phyloP scores from a whole-genome alignment of 2,329 filamentous ascomycete genomes.

The Colletotrichum tropicicola region DNA sequence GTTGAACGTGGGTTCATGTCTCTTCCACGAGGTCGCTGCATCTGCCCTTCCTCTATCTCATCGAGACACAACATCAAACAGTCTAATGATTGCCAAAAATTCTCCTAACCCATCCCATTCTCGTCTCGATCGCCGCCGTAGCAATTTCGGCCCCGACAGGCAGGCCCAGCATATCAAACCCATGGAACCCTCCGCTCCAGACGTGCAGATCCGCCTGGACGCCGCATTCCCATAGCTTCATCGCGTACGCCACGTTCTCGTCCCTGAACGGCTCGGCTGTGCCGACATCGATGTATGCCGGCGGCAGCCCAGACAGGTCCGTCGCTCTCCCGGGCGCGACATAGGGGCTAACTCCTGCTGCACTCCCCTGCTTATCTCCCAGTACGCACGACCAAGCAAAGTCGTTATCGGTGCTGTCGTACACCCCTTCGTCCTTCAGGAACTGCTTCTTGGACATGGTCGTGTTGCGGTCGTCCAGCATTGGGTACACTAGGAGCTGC shows the following conservation, averaged over 20 bases:
- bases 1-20: no score
- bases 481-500: slow-evolving; percentile 54
- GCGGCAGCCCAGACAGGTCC: slow-evolving; percentile 48
- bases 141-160: slow-evolving; percentile 12
- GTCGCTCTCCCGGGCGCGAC: slow-evolving; percentile 46
- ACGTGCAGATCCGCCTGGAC: slow-evolving; percentile 54
- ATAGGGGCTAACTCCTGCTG: slow-evolving; percentile 42
- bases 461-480: slow-evolving; percentile 55
- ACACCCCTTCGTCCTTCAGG: slow-evolving; percentile 25
- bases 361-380: slow-evolving; percentile 41
- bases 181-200: slow-evolving; percentile 51
- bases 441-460: slow-evolving; percentile 40
- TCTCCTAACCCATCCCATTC: slow-evolving; percentile 21
- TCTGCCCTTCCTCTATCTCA: neutral
- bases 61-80: neutral
- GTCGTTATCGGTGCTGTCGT: slow-evolving; percentile 44
- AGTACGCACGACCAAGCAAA: slow-evolving; percentile 52
- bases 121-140: slow-evolving; percentile 19
- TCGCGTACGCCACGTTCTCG: slow-evolving; percentile 41
- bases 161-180: slow-evolving; percentile 41
- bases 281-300: slow-evolving; percentile 53
- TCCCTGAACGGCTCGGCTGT: slow-evolving; percentile 45
- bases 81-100: neutral
- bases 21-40: neutral
- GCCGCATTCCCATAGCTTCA: slow-evolving; percentile 47